A percentile compares a stretch with the other conserved stretches of the same genome.
phyloP scores from a whole-genome alignment of 2,329 filamentous ascomycete species.

The Colletotrichum sp. region DNA sequence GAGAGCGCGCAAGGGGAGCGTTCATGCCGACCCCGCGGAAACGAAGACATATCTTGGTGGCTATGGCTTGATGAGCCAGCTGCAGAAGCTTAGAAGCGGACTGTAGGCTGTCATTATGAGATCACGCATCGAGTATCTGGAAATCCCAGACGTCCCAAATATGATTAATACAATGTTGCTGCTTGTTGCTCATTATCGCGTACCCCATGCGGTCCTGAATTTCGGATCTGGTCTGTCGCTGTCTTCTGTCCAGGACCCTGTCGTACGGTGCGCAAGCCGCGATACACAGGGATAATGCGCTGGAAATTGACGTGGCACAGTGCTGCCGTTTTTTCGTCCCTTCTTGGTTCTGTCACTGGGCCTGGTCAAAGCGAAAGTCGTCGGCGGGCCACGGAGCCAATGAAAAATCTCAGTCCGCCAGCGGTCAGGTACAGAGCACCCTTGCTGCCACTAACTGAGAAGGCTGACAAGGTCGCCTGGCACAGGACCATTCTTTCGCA shows the following conservation, averaged over 20 bases:
- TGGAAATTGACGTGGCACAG: background rate
- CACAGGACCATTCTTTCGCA: conserved; percentile 1
- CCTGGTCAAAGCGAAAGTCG: conserved; percentile 3
- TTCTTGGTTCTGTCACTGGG: background rate
- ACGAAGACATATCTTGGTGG: conserved; percentile 51
- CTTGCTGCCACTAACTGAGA: conserved; percentile 13
- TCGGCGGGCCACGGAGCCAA: background rate
- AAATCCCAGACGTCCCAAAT: background rate
- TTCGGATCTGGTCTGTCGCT: background rate
- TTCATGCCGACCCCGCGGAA: conserved; percentile 36
- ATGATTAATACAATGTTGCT: background rate
- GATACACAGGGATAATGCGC: background rate
- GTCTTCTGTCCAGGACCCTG: background rate
- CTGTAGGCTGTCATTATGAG: conserved; percentile 32
- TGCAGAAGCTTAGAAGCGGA: conserved; percentile 64
- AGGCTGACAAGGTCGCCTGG: conserved; percentile 19
- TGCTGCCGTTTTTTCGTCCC: conserved; percentile 3
- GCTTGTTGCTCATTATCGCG: background rate
- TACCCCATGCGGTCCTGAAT: background rate
- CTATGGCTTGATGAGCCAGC: conserved; percentile 66
- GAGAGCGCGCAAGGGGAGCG: conserved; percentile 39
- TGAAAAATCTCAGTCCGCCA: conserved; percentile 5
- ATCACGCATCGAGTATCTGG: background rate
- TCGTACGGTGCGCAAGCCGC: background rate
- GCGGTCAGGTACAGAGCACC: conserved; percentile 12